Evolutionary conservation across 2,329 filamentous ascomycete genomes (phyloP), one percentile per base, ranked within the genome.

Genomic region (Calonectria pseudoreteaudii): DNA sequence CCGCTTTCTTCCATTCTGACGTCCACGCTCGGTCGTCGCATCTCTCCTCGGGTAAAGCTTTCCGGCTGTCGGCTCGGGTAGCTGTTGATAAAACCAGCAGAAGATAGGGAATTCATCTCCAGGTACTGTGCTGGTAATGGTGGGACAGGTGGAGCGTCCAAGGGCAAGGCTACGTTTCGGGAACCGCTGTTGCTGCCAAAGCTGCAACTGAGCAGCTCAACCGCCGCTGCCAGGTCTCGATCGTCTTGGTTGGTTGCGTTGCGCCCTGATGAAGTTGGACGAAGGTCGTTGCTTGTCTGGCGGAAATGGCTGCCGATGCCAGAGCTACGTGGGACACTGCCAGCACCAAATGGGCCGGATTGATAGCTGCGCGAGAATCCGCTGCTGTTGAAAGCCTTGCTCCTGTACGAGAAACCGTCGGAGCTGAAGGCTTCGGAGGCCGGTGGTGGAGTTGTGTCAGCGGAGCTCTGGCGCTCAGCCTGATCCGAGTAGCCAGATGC

Each of bases 371-470:
- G 93, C 70, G 94, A 94, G 85, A 92, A 91, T 26, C 87, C 88
- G 75, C 87, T 87, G 78, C 85, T 89, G 81, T 90, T 92, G 79
- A 91, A 90, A 68, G 91, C 88, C 85, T 93, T 93, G 79, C 88
- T 85, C 76, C 87, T 85, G 78, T 90, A 89, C 20, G 86, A 86
- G 67, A 85, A 84, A 68, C 87, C 90, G 70, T 89, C 86, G 38
- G 90, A 86, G 76, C 87, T 86, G 76, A 92, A 89, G 68, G 90
- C 89, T 72, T 96, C 94, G 75, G 89, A 87, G 79, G 93, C 91
- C 26, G 96, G 96, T 68, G 96, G 96, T 58, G 97, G 97, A 20
- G 96, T 98, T 62, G 96, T 98, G 83, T 98, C 95, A 49, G 94
- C 93, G 67, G 96, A 98, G 87, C 95, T 98, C 81, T 93, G 90